Conservation (phyloP, 208 protist genomes). For the Leishmania gerbilli region DNA sequence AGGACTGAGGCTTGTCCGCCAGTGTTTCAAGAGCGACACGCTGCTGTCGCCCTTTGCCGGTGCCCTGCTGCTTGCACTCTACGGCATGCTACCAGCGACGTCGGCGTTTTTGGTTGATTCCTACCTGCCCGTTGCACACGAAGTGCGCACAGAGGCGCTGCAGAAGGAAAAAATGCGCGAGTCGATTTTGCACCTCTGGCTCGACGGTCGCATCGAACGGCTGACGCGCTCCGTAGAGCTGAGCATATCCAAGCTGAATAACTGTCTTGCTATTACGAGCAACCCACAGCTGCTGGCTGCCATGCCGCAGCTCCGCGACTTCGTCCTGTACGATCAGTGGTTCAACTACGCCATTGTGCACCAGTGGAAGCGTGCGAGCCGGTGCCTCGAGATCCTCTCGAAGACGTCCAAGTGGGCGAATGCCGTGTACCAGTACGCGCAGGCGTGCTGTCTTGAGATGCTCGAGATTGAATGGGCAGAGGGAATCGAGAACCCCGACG, state of each 20-base stretch:
- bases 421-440: constrained; percentile 58
- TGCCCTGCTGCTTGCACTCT: constrained; percentile 45
- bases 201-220: constrained; percentile 47
- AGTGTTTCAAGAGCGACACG: constrained; percentile 58
- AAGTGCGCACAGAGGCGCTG: constrained; percentile 30
- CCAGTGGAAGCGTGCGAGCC: constrained; percentile 43
- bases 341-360: constrained; percentile 40
- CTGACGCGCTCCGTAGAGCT: constrained; percentile 39
- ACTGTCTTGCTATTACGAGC: constrained; percentile 37
- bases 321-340: constrained; percentile 65
- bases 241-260: constrained; percentile 34
- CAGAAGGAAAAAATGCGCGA: constrained; percentile 27
- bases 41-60: constrained; percentile 62
- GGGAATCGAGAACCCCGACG: constrained; percentile 16
- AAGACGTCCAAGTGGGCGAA: constrained; percentile 60
- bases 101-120: constrained; percentile 33
- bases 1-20: constrained; percentile 38
- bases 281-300: constrained; percentile 41
- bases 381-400: constrained; percentile 37
- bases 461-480: constrained; percentile 32
- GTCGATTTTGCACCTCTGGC: constrained; percentile 66
- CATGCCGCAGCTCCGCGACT: constrained; percentile 62
- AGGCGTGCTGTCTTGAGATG: constrained; percentile 72
- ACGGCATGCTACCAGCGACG: constrained; percentile 41
- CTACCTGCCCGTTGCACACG: constrained; percentile 33